Evolutionary conservation across 176 grass and related monocot species (phyloP).

Genomic region (Calamus simplicifolius): DNA sequence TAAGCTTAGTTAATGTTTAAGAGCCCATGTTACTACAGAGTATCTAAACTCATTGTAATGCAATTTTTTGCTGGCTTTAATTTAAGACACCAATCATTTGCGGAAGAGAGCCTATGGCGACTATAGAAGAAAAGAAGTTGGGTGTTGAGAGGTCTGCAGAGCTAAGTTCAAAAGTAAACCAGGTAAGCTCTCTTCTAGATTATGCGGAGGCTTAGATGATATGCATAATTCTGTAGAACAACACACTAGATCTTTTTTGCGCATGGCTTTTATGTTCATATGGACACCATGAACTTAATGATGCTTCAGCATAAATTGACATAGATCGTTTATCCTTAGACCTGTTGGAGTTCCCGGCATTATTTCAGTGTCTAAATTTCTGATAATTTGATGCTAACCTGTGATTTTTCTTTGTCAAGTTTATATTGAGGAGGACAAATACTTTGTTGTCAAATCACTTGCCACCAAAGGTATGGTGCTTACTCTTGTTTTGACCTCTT

Average conservation of each 20-base stretch:
- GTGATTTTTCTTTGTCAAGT: constrained; percentile 31
- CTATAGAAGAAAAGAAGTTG: constrained; percentile 73
- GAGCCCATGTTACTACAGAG: too few species aligned
- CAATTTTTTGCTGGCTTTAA: constrained; percentile 18
- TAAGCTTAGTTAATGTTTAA: neutral
- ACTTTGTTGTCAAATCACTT: constrained; percentile 91
- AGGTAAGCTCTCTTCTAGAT: constrained; percentile 33
- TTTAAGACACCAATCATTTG: constrained; percentile 72
- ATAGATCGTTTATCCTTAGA: too few species aligned
- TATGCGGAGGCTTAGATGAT: too few species aligned
- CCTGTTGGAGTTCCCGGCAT: too few species aligned
- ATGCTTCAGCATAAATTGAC: too few species aligned
- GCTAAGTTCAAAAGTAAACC: constrained; percentile 90
- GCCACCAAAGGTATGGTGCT: constrained; percentile 75
- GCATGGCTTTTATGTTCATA: too few species aligned
- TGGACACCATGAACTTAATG: too few species aligned
- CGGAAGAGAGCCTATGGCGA: constrained; percentile 79
- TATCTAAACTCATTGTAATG: neutral
- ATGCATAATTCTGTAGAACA: too few species aligned
- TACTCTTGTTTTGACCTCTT: neutral
- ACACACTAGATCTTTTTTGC: too few species aligned
- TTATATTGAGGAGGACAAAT: constrained; percentile 93
- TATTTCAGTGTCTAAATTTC: constrained; percentile 7
- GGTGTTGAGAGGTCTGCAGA: constrained; percentile 83
- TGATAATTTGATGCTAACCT: constrained; percentile 36